Evolutionary conservation across 2,329 filamentous ascomycete species (phyloP).

Genomic region (Pyricularia grisea): DNA sequence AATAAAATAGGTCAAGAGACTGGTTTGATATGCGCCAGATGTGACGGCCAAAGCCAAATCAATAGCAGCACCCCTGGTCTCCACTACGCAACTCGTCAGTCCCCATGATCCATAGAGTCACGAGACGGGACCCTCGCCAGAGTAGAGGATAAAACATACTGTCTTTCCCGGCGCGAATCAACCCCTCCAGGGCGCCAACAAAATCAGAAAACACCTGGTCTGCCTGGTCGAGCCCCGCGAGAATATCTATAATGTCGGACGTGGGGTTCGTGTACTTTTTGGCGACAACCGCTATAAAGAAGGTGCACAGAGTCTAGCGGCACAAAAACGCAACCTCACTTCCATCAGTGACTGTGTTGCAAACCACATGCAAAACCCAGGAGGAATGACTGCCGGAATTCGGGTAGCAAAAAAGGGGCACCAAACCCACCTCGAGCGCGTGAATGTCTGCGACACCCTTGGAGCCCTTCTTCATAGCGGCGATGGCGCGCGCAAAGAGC

Average conservation of each 20-base stretch:
- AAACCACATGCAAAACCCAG: not conserved
- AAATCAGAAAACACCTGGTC: constrained; percentile 85
- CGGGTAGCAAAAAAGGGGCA: constrained; percentile 2
- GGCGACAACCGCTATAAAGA: constrained; percentile 69
- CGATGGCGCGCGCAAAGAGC: constrained; percentile 67
- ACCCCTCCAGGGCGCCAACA: constrained; percentile 70
- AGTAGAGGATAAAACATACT: constrained; percentile 39
- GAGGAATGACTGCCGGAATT: not conserved
- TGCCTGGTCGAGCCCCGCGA: constrained; percentile 82
- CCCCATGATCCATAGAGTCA: not conserved
- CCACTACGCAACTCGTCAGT: constrained; percentile 36
- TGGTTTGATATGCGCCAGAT: constrained; percentile 92
- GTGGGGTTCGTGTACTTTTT: constrained; percentile 95
- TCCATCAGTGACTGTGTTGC: not conserved
- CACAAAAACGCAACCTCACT: not conserved
- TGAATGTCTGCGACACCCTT: constrained; percentile 58
- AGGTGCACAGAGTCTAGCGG: constrained; percentile 73
- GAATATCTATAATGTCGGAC: constrained; percentile 83
- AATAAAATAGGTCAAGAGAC: constrained; percentile 87
- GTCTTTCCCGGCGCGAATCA: constrained; percentile 66
- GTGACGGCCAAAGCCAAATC: constrained; percentile 74
- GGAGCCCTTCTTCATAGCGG: constrained; percentile 45
- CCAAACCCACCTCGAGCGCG: constrained; percentile 68
- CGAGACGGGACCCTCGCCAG: not conserved
- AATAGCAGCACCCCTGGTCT: constrained; percentile 70